Conservation (phyloP, 2,329 filamentous ascomycete genomes). For the Paecilomyces sp. region DNA sequence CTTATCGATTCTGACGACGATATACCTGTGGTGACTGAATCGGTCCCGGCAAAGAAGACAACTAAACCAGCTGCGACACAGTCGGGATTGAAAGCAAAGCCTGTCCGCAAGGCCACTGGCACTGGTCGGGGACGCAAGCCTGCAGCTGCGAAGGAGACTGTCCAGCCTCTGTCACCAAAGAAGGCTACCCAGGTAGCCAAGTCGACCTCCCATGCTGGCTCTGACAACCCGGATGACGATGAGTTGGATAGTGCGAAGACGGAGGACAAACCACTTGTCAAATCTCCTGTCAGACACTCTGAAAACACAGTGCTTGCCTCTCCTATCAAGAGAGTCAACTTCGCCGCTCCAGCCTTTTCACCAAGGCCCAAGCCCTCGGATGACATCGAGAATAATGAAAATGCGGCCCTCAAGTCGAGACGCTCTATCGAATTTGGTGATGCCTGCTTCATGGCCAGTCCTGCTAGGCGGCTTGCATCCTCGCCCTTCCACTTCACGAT, state of each 20-base stretch:
- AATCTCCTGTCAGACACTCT: constrained; percentile 25
- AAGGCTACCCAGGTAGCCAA: constrained; percentile 42
- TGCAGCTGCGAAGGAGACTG: constrained; percentile 20
- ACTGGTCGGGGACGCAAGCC: constrained; percentile 23
- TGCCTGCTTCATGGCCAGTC: constrained; percentile 33
- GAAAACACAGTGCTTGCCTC: constrained; percentile 23
- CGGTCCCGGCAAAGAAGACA: constrained; percentile 19
- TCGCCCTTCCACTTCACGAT: constrained; percentile 38
- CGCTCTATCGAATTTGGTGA: constrained; percentile 24
- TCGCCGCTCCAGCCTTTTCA: constrained; percentile 10
- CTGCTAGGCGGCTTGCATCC: constrained; percentile 36
- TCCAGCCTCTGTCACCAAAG: constrained; percentile 41
- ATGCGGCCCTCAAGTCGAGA: constrained; percentile 17
- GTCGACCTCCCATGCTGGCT: constrained; percentile 27
- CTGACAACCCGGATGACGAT: constrained; percentile 35
- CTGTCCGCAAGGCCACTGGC: constrained; percentile 35
- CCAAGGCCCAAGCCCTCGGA: constrained; percentile 5
- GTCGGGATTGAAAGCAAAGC: constrained; percentile 37
- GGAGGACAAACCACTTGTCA: constrained; percentile 20
- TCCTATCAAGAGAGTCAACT: constrained; percentile 33
- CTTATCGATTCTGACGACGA: constrained; percentile 29
- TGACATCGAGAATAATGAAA: constrained; percentile 24
- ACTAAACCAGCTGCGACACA: constrained; percentile 13
- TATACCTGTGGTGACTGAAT: constrained; percentile 26
- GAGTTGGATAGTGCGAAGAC: constrained; percentile 31